Evolutionary conservation across 495 filamentous ascomycete genomes (phyloP), one percentile per base, ranked within the genome.

Genomic region (Lasiosphaeria miniovina): DNA sequence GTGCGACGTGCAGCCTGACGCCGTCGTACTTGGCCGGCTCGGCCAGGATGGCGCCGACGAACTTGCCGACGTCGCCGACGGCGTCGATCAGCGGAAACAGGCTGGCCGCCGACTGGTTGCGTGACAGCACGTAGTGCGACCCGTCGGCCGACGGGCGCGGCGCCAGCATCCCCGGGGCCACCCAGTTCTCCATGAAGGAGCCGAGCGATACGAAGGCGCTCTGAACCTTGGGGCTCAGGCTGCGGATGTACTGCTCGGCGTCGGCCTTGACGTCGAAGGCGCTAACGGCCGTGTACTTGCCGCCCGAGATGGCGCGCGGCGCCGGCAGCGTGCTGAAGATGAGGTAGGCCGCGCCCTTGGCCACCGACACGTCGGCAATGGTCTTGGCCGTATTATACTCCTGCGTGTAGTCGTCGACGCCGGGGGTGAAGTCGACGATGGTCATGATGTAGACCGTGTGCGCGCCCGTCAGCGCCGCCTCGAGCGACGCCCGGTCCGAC

Each of bases 401-500:
- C 61, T 80, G 77, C 11, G 69, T 71, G 48, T 75, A 70, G 4
- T 68, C 71, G 46, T 69, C 66, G 54, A 51, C 57, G 55, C 84
- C 81, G 0, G 40, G 45, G 15, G 11, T 15, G 48, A 59, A 53
- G 12, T 51, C 12, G 6, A 73, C 69, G 14, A 41, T 59, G 7
- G 81, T 84, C 60, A 82, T 71, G 60, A 70, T 58, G 68, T 82
- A 82, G 51, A 82, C 74, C 40, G 77, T 80, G 62, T 83, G 74
- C 3, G 67, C 74, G 31, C 74, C 74, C 2, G 64, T 57, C 35
- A 86, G 56, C 31, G 81, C 80, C 3, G 61, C 53, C 11, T 71
- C 62, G 36, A 86, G 66, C 6, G 80, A 78, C 31, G 65, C 52
- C 2, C 58, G 69, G 53, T 71, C 59, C 51, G 59, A 48, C 35